Base-by-base conservation (phyloP, 345 rosid species). In the Hibiscus mutabilis region DNA sequence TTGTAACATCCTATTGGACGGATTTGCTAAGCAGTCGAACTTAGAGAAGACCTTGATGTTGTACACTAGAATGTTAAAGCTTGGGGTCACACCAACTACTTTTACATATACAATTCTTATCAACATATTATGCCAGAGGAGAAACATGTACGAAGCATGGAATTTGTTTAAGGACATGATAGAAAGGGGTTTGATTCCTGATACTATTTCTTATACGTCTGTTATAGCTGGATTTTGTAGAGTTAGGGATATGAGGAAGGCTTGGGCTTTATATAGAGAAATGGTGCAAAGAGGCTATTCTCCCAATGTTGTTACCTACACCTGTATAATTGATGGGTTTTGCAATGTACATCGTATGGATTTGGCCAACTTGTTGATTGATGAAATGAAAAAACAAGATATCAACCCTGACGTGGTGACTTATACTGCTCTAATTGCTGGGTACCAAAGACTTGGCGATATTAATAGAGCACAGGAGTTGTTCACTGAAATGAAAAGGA, bases 251-350 rank as follows among this genome's bases (percentile, higher is more conserved):
- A 77, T 86, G 85, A 72, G 66, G 51, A 81, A 19, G 73, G 89
- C 87, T 70, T 64, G 74, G 77, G 71, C 60, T 13, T 47, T 85
- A 40, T 81, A 75, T 52, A 47, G 35, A 15, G 69, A 79, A 55
- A 85, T 84, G 86, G 56, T 24, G 55, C 40, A 5, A 19, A 66
- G 27, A 71, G 83, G 80, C 27, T 74, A 68, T 55, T 19, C 46
- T 42, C 84, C 87, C 46, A 86, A 76, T 65, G 80, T 82, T 65
- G 76, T 73, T 44, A 84, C 88, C 58, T 87, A 81, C 69, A 85
- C 86, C 42, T 78, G 85, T 70, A 71, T 87, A 62, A 80, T 86
- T 64, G 80, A 78, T 76, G 89, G 89, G 21, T 82, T 75, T 72
- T 84, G 65, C 70, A 81, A 81, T 74, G 24, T 71, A 69, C 44